Conservation (phyloP, 257 asterid genomes). For the Nemophila menziesii region DNA sequence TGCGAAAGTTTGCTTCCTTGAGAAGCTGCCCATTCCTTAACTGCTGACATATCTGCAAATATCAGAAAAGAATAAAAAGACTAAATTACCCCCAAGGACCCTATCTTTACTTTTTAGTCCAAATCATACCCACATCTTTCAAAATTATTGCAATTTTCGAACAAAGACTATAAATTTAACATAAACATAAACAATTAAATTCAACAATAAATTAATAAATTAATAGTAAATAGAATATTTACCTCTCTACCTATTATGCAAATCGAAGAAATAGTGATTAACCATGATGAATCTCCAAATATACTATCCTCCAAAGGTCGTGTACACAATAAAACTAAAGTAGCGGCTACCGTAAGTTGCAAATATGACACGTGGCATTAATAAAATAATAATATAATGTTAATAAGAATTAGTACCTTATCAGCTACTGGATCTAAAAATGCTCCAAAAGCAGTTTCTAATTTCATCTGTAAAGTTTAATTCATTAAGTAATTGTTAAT, state of each 20-base stretch:
- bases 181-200: too few species aligned
- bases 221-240: conserved; percentile 10
- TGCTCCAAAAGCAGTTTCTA: conserved; percentile 93
- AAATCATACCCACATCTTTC: too few species aligned
- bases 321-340: conserved; percentile 83
- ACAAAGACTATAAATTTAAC: too few species aligned
- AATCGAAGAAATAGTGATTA: conserved; percentile 73
- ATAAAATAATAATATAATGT: too few species aligned
- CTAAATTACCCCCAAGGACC: too few species aligned
- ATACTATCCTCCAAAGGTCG: conserved; percentile 61
- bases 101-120: too few species aligned
- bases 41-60: conserved; percentile 93
- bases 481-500: too few species aligned
- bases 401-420: conserved; percentile 39
- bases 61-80: conserved; percentile 1
- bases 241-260: conserved; percentile 97
- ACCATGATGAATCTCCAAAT: conserved; percentile 71
- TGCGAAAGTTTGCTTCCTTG: conserved; percentile 77
- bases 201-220: neutral
- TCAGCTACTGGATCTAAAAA: conserved; percentile 99
- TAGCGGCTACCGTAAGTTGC: conserved; percentile 98
- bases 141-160: too few species aligned
- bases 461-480: conserved; percentile 59
- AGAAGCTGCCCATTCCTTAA: conserved; percentile 99
- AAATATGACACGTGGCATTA: too few species aligned